Evolutionary conservation across 1,284 basidiomycete species (phyloP), one percentile per base, ranked within the genome.

Genomic region (Heterobasidion occidentale): DNA sequence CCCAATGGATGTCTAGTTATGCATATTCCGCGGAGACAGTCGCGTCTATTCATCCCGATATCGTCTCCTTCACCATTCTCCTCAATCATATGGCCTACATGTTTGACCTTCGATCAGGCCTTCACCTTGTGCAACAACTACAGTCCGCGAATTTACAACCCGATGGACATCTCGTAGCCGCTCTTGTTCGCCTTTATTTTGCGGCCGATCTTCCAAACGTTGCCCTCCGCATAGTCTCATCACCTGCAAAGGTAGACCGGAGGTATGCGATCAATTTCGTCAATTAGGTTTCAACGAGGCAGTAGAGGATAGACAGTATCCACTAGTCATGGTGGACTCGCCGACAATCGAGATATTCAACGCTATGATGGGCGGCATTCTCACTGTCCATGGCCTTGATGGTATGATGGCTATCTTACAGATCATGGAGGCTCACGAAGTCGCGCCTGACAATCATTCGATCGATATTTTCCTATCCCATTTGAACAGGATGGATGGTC

Each of bases 41-140:
- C 50, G 27, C 38, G 44, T 42, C 38, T n/a, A 33, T 53, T 46
- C 12, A 46, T 48, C 53, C 83, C 17, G 78, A 86, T 61, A 73
- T 77, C 7, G 72, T 74, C 9, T 90, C 88, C 1, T 87, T 81
- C 69, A 78, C 80, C 9, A 79, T 85, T 36, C 74, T 88, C 59
- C 78, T 89, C 65, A 78, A 83, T 63, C 75, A 82, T 60, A 67
- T 83, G 53, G 76, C 78, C n/a, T 68, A 63, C 17, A 70, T 70
- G 45, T 68, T 69, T 36, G 75, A 83, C 61, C 67, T 81, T 20
- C 58, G 70, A n/a, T 72, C 73, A 46, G 75, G 80, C 9, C 64
- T 79, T 51, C 65, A 68, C 34, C 68, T 86, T 46, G 68, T 84
- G 50, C 65, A 74, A 44, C 72, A 71, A 36, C 81, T 88, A 77